phyloP scores from a whole-genome alignment of 2,329 filamentous ascomycete genomes.

The Penicillium concentricum region DNA sequence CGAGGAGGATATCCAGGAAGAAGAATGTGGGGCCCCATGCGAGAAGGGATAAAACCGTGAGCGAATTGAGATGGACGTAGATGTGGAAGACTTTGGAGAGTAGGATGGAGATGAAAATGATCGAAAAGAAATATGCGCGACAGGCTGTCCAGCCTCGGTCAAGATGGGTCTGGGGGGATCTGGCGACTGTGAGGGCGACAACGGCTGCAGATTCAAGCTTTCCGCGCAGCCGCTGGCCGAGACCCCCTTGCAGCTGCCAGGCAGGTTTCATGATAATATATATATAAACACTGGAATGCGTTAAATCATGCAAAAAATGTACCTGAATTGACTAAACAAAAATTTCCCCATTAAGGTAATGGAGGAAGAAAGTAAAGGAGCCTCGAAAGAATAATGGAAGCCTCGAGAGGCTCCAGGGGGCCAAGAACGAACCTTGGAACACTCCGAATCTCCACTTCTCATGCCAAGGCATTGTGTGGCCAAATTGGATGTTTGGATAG shows the following conservation, averaged over 20 bases:
- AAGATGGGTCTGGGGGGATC: constrained; percentile 11
- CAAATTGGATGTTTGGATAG: not conserved
- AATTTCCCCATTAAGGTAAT: not conserved
- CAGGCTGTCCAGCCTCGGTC: constrained; percentile 7
- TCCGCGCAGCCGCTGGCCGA: not conserved
- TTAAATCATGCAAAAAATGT: not conserved
- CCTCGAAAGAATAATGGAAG: not conserved
- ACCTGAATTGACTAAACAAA: not conserved
- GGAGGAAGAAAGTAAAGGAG: not conserved
- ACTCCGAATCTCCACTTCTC: not conserved
- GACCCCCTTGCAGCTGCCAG: not conserved
- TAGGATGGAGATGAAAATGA: constrained; percentile 14
- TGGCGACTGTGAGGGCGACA: constrained; percentile 4
- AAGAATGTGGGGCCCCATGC: constrained; percentile 17
- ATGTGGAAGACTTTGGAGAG: constrained; percentile 15
- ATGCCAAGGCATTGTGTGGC: not conserved
- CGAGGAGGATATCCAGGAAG: constrained; percentile 11
- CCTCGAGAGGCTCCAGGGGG: not conserved
- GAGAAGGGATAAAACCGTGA: constrained; percentile 2
- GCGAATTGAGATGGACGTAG: constrained; percentile 2
- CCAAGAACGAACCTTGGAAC: too few relatives aligned
- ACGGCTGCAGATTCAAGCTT: not conserved
- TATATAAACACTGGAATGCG: not conserved
- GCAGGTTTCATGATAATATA: constrained; percentile 8
- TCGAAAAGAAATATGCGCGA: constrained; percentile 12